Percentiles rank a stretch among this genome's conserved stretches.
These are phyloP conservation scores for Leishmania tropica DNA, from an alignment of 208 protist genomes.

Conservation along the genomic window DNA sequence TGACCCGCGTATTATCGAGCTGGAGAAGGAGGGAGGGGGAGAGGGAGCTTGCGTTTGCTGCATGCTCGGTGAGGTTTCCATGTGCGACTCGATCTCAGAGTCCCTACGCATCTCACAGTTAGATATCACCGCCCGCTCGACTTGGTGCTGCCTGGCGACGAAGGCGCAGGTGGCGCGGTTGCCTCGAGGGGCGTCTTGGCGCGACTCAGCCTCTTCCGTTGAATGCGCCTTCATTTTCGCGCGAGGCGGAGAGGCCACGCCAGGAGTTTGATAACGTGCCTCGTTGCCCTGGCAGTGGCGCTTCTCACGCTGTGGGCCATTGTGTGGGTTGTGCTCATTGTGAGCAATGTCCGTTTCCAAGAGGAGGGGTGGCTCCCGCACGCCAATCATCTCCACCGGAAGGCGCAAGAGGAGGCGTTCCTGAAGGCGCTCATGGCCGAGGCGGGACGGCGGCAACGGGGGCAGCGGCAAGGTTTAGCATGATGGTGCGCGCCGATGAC, in stretches of 20 bases:
- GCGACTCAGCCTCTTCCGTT: background rate
- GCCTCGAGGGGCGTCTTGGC: background rate
- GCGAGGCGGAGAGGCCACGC: background rate
- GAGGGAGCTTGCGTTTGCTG: background rate
- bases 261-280: background rate
- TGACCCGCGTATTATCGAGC: background rate
- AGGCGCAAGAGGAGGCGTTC: background rate
- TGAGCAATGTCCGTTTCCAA: background rate
- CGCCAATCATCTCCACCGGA: background rate
- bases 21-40: background rate
- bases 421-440: conserved; percentile 6
- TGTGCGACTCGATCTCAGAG: background rate
- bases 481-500: background rate
- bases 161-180: background rate
- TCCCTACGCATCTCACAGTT: background rate
- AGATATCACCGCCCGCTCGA: background rate
- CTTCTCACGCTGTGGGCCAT: background rate
- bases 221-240: background rate
- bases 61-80: background rate
- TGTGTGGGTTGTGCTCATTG: background rate
- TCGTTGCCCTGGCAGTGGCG: background rate
- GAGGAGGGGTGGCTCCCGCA: background rate
- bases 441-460: conserved; percentile 5
- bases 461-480: background rate
- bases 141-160: background rate